Conservation (phyloP, 306 rosid genomes). For the Albizia julibrissin region DNA sequence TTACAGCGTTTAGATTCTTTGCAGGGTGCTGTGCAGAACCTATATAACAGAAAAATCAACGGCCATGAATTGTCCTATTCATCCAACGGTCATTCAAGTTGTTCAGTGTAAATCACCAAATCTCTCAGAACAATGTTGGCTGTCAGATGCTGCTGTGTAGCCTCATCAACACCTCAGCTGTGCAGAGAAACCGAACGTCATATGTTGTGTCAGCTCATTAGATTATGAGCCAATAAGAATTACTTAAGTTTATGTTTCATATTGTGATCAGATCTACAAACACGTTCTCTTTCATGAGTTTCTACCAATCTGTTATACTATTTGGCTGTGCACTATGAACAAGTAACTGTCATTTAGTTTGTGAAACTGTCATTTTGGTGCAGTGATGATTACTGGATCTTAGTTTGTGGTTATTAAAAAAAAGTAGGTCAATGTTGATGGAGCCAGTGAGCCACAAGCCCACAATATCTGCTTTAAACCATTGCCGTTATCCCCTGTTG, state of each 20-base stretch:
- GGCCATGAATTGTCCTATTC: not conserved
- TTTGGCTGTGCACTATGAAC: not conserved
- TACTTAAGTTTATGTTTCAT: not conserved
- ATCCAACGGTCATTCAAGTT: not conserved
- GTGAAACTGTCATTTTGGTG: not conserved
- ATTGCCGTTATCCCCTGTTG: no score
- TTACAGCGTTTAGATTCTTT: not conserved
- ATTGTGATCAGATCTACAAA: not conserved
- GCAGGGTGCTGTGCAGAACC: not conserved
- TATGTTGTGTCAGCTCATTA: not conserved
- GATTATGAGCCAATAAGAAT: not conserved
- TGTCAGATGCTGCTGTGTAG: not conserved
- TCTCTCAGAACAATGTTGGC: not conserved
- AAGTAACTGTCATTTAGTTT: not conserved
- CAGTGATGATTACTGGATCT: not conserved
- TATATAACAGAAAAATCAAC: not conserved
- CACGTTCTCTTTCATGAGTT: not conserved
- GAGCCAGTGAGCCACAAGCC: no score
- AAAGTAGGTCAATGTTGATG: not conserved
- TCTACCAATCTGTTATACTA: not conserved
- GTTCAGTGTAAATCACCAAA: not conserved
- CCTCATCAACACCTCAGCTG: not conserved
- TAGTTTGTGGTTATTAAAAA: not conserved
- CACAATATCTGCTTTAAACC: no score
- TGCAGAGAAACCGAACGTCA: not conserved